Conservation (phyloP, 768 basidiomycete species). For the Lanmaoa rubissima region DNA sequence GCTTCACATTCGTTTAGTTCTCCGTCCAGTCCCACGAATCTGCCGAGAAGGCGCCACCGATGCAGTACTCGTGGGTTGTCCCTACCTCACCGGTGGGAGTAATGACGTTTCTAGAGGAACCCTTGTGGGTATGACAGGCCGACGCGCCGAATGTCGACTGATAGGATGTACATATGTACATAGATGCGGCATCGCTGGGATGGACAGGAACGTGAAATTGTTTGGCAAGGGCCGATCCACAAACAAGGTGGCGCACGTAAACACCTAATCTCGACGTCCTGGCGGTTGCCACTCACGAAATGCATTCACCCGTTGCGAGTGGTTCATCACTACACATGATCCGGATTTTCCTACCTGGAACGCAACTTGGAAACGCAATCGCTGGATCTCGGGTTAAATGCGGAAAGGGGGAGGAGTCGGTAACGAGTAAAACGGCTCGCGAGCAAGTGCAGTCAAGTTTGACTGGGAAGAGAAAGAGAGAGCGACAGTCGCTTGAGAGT, state of each 20-base stretch:
- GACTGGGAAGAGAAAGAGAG: background rate
- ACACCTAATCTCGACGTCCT: background rate
- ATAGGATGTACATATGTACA: slow-evolving; percentile 46
- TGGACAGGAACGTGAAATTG: slow-evolving; percentile 55
- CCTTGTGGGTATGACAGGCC: slow-evolving; percentile 21
- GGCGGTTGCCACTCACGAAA: background rate
- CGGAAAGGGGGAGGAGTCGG: background rate
- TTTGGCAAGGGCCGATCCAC: slow-evolving; percentile 69
- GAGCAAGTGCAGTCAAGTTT: background rate
- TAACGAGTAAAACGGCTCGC: background rate
- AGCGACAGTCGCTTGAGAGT: background rate
- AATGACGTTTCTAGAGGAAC: slow-evolving; percentile 11
- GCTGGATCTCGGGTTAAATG: background rate
- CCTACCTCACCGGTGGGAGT: slow-evolving; percentile 23
- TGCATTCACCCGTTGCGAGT: background rate
- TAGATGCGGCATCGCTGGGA: slow-evolving; percentile 57
- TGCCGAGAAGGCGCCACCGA: slow-evolving; percentile 47
- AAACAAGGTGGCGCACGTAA: background rate
- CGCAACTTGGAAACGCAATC: background rate
- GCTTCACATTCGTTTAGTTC: background rate
- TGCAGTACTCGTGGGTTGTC: slow-evolving; percentile 24
- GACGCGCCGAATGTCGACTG: slow-evolving; percentile 57
- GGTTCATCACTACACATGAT: background rate
- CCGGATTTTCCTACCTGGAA: slow-evolving; percentile 11
- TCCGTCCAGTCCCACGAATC: slow-evolving; percentile 20